Base-by-base conservation (phyloP, 1,284 basidiomycete species). In the Ustilago sp. region DNA sequence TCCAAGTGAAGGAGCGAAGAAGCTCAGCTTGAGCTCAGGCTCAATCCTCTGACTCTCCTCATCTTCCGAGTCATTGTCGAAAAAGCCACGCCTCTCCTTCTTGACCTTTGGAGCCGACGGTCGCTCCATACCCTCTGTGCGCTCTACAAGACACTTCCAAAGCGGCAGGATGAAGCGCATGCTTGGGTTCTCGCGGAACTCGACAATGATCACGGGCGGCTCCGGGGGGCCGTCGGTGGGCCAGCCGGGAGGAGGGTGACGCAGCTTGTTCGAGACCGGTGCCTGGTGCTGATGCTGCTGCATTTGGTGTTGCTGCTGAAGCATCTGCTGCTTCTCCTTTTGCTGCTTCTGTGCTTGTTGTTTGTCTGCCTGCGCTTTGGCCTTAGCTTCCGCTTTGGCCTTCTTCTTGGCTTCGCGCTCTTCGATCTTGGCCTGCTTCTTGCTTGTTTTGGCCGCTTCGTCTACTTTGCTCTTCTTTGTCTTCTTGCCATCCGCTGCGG, bases 161-260 rank as follows among this genome's bases (percentile, higher is more conserved):
- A 85, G 57, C 1, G 84, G 84, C 6, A 85, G 73, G 35, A 83
- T 71, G 66, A 84, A 85, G 56, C 82, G 73, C 62, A 80, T 74
- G 64, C 72, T 78, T 17, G 82, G 79, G 45, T 83, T 83, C 56
- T 85, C 84, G n/a, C 81, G 79, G 65, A 83, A 85, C 61, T 85
- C 84, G 39, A 85, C 78, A 8, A 83, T 60, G 31, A 85, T 69
- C 52, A 85, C 78, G 1, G 84, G 84, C n/a, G 82, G 83, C 35
- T 69, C 67, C 12, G 76, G 76, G 12, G 68, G 76, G 6, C 72
- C 68, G 39, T 77, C 75, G 3, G 75, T 77, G 28, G 76, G 76
- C 76, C 76, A 78, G 36, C 76, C 72, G 19, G 76, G 76, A 50
- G 76, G 72, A 47, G 73, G 72, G 23, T 71, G 76, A n/a, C 68